Evolutionary conservation across 805 yeast species (phyloP), one percentile per base, ranked within the genome.

Genomic region (Huiozyma sinensis): DNA sequence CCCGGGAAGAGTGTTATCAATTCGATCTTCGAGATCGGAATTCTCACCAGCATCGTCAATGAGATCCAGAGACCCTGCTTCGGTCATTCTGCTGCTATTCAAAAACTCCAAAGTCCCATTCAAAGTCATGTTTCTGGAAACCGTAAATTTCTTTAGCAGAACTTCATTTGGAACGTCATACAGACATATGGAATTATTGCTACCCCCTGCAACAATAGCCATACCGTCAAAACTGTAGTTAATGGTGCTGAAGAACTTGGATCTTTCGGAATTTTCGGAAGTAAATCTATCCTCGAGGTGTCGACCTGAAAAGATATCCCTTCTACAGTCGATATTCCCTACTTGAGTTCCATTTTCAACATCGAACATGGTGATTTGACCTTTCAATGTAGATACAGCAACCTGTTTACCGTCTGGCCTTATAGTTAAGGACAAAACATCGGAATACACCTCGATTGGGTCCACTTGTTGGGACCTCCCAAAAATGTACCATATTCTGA

Each of bases 321-420:
- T 78, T 53, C 81, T 77, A 43, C 92, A 90, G 61, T 92, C 97
- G 46, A 92, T 81, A 44, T 79, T 73, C 49, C 88, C 89, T 3
- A 76, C 69, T 64, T 89, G 96, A 52, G 77, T 79, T 9, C 87
- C 95, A 40, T 72, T 72, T 55, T 82, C 92, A 38, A 87, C 74
- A 57, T 90, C 89, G 78, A 87, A 92, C 40, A 87, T 76, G 2
- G 83, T 65, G 12, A 92, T 70, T 60, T 85, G 87, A 5, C 98
- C 98, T 61, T 83, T 94, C 53, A 90, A 69, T 0, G 97, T 83
- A 13, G 90, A 73, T 1, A 85, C 95, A 0, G 95, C 94, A 36
- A 92, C 72, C 60, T 83, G 83, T 57, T 85, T 83, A n/a, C 95
- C 85, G 58, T 92, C 97, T 0, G 96, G 97, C 57, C 95, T 75